Conservation (phyloP, 2,329 filamentous ascomycete genomes). For the Cladophialophora psammophila region DNA sequence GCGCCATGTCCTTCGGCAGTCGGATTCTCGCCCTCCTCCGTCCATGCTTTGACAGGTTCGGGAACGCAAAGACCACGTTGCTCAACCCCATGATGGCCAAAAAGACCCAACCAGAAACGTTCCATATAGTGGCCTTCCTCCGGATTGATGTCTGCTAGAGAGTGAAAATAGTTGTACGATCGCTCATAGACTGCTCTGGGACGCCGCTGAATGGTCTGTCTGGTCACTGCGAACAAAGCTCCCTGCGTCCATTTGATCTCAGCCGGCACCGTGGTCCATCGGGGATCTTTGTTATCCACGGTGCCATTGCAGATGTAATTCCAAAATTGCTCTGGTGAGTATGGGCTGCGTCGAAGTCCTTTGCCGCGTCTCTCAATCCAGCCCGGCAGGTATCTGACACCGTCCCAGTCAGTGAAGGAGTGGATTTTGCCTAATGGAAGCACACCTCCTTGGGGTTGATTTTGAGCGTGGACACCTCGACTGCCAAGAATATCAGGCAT, state of each 20-base stretch:
- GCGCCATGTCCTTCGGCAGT: slow-evolving; percentile 1
- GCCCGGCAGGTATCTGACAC: slow-evolving; percentile 28
- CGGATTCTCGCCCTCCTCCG: not conserved
- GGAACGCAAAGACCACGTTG: not conserved
- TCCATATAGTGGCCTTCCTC: slow-evolving; percentile 39
- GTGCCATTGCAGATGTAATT: slow-evolving; percentile 26
- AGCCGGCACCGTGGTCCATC: slow-evolving; percentile 9
- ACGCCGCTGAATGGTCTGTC: slow-evolving; percentile 33
- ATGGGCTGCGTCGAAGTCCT: slow-evolving; percentile 14
- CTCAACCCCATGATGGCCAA: slow-evolving; percentile 5
- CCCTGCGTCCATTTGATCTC: slow-evolving; percentile 36
- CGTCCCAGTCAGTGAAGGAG: slow-evolving; percentile 24
- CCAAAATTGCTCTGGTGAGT: slow-evolving; percentile 34
- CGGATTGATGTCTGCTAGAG: slow-evolving; percentile 34
- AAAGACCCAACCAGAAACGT: slow-evolving; percentile 35
- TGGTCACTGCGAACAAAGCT: slow-evolving; percentile 35
- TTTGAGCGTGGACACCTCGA: not conserved
- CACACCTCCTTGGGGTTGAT: slow-evolving; percentile 30
- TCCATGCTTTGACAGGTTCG: not conserved
- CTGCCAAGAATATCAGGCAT: not conserved
- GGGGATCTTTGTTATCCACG: slow-evolving; percentile 4
- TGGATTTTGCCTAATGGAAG: slow-evolving; percentile 26
- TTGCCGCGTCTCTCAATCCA: slow-evolving; percentile 34
- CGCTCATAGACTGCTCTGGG: slow-evolving; percentile 27
- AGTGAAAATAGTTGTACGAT: slow-evolving; percentile 29